These are phyloP conservation scores for Lentinula sp. DNA, from an alignment of 768 basidiomycete species.

Conservation along the genomic window DNA sequence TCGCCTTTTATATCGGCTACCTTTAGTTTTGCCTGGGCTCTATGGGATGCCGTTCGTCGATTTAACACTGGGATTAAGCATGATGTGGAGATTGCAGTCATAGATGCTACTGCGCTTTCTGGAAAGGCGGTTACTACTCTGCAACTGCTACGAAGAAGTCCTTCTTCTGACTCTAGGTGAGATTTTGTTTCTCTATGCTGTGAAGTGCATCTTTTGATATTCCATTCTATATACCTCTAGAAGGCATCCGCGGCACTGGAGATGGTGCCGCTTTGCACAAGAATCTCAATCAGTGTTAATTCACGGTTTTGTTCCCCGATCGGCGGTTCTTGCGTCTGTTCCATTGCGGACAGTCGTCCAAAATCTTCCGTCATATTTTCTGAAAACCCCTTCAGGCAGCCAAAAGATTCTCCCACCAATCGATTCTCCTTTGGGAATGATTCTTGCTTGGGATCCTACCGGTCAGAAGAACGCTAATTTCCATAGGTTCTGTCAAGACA, in stretches of 20 bases:
- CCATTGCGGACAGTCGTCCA: conserved; percentile 60
- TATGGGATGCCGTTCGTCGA: conserved; percentile 78
- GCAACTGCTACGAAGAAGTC: conserved; percentile 49
- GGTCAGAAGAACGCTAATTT: conserved; percentile 51
- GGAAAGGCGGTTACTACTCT: conserved; percentile 59
- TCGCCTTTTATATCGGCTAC: conserved; percentile 72
- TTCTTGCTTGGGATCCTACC: conserved; percentile 48
- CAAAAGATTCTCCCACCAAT: conserved; percentile 12
- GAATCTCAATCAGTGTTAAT: conserved; percentile 76
- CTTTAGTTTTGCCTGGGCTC: conserved; percentile 76
- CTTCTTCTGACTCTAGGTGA: conserved; percentile 46
- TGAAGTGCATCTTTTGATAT: neutral
- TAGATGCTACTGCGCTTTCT: conserved; percentile 58
- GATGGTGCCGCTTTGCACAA: conserved; percentile 69
- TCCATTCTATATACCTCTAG: conserved; percentile 24
- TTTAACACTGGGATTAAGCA: conserved; percentile 69
- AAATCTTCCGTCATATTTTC: conserved; percentile 70
- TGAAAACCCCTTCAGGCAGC: conserved; percentile 21
- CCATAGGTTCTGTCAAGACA: conserved; percentile 65
- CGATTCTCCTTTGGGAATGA: conserved; percentile 20
- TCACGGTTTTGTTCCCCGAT: conserved; percentile 58
- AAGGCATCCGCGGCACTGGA: conserved; percentile 60
- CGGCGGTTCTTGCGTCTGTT: conserved; percentile 63
- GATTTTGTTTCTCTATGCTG: conserved; percentile 13
- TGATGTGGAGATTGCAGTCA: conserved; percentile 72